These are phyloP conservation scores for Rhodotorula sphaerocarpa DNA, from an alignment of 768 basidiomycete genomes.

Conservation along the genomic window DNA sequence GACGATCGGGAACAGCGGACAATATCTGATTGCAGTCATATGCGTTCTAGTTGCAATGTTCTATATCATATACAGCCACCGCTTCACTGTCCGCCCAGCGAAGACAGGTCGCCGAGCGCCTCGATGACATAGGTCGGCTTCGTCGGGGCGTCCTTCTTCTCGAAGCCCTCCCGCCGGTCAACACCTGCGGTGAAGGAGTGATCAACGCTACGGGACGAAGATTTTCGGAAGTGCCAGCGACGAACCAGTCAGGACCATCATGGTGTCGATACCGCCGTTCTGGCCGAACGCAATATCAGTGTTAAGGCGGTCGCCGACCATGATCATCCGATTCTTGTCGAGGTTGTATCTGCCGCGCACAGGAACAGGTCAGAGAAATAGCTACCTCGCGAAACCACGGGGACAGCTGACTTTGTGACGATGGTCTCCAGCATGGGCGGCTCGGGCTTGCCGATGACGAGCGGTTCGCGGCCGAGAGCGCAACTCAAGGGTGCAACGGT, in stretches of 20 bases:
- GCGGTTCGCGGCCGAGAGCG: conserved; percentile 56
- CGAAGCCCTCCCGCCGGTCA: conserved; percentile 63
- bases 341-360: conserved; percentile 59
- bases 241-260: conserved; percentile 79
- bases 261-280: conserved; percentile 70
- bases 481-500: conserved; percentile 72
- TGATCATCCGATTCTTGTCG: conserved; percentile 76
- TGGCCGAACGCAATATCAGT: conserved; percentile 94
- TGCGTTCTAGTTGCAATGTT: too few species aligned
- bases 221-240: background rate
- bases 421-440: conserved; percentile 88
- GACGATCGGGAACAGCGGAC: too few species aligned
- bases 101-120: conserved; percentile 66
- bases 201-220: background rate
- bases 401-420: conserved; percentile 57
- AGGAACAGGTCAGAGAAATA: background rate
- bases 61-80: too few species aligned
- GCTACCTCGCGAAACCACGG: too few species aligned
- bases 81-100: conserved; percentile 39
- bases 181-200: conserved; percentile 54
- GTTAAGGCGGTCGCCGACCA: conserved; percentile 90
- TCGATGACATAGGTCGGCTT: conserved; percentile 73
- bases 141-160: conserved; percentile 59
- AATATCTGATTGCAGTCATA: too few species aligned
- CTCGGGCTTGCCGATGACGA: conserved; percentile 83